Percentiles rank a stretch among this genome's conserved stretches.
Evolutionary conservation across 140 eudicot genomes (phyloP).

Genomic region (Erigeron philadelphicus): DNA sequence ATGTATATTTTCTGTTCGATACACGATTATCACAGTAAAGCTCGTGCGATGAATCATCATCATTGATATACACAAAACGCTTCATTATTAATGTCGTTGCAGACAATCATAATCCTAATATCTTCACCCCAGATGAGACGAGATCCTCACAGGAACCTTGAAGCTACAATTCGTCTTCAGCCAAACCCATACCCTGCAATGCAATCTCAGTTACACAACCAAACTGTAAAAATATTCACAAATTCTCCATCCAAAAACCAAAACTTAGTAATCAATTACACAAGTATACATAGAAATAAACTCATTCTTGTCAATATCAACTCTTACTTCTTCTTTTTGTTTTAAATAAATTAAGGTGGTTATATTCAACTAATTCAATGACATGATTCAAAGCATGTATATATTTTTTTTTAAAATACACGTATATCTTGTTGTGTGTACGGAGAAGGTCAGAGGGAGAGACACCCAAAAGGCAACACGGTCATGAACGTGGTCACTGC

Average conservation of each 20-base stretch:
- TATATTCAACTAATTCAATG: too few relatives aligned
- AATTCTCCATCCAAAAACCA: background rate
- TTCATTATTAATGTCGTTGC: conserved; percentile 52
- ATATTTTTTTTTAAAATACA: too few relatives aligned
- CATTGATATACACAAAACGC: conserved; percentile 76
- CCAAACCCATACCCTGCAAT: background rate
- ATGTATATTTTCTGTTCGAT: conserved; percentile 79
- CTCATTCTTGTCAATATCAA: too few relatives aligned
- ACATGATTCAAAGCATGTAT: too few relatives aligned
- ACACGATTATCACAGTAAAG: conserved; percentile 79
- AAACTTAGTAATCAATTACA: background rate
- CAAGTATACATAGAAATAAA: background rate
- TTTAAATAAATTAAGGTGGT: too few relatives aligned
- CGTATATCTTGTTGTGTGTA: too few relatives aligned
- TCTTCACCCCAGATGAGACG: conserved; percentile 19
- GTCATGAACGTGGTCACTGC: too few relatives aligned
- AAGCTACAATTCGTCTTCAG: conserved; percentile 22
- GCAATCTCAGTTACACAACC: too few relatives aligned
- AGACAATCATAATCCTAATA: conserved; percentile 25
- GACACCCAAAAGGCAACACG: too few relatives aligned
- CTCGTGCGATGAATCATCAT: conserved; percentile 54
- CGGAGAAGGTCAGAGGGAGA: too few relatives aligned
- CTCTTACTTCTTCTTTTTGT: too few relatives aligned
- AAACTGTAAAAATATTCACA: background rate
- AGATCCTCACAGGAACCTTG: conserved; percentile 16